A percentile compares a stretch with the other conserved stretches of the same genome.
Evolutionary conservation across 2,329 filamentous ascomycete species (phyloP).

Genomic region (Amauroascus niger): DNA sequence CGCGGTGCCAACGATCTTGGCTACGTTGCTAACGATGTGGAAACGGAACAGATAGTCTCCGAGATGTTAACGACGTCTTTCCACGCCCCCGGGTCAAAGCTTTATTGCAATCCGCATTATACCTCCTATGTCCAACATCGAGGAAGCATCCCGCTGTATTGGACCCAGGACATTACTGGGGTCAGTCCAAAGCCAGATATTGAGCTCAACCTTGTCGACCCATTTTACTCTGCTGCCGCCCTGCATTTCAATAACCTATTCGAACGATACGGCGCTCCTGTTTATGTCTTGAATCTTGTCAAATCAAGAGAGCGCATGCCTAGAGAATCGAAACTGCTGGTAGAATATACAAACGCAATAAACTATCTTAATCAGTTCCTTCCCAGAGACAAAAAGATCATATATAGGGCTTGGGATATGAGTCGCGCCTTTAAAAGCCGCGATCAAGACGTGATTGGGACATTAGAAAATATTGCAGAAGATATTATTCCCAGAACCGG

Average conservation of each 20-base stretch:
- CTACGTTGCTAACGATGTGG: conserved; percentile 96
- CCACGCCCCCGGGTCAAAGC: conserved; percentile 73
- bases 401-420: conserved; percentile 97
- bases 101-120: conserved; percentile 82
- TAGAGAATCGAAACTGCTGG: conserved; percentile 79
- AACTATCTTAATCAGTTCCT: conserved; percentile 92
- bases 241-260: conserved; percentile 94
- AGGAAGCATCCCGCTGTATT: conserved; percentile 91
- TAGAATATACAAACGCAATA: conserved; percentile 79
- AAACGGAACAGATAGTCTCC: conserved; percentile 96
- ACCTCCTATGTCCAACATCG: conserved; percentile 96
- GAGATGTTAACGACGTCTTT: conserved; percentile 93
- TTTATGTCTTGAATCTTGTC: conserved; percentile 87
- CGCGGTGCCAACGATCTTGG: conserved; percentile 88
- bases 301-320: conserved; percentile 81
- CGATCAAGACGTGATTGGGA: conserved; percentile 89
- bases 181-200: conserved; percentile 96
- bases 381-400: conserved; percentile 71
- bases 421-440: conserved; percentile 85
- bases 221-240: conserved; percentile 87
- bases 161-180: conserved; percentile 92
- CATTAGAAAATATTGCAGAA: conserved; percentile 79
- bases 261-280: conserved; percentile 78
- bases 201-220: conserved; percentile 87
- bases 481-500: conserved; percentile 76